Percentiles rank a stretch among this genome's conserved stretches.
Evolutionary conservation across 1,139 yeast species (phyloP).

Genomic region (Spathaspora sp.): DNA sequence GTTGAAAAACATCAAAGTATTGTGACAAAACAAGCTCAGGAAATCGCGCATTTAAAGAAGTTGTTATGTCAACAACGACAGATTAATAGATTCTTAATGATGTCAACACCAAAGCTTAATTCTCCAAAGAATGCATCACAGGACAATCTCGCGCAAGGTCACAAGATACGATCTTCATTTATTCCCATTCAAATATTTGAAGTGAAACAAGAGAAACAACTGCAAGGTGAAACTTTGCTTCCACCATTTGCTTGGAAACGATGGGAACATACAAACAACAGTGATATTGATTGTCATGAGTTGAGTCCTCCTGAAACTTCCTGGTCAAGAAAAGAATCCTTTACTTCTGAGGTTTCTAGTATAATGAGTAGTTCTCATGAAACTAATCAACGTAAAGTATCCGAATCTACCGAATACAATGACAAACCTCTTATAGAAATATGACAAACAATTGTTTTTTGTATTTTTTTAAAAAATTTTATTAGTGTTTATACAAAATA

Average conservation of each 20-base stretch:
- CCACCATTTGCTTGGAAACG: neutral
- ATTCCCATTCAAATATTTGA: constrained; percentile 20
- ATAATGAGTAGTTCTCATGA: constrained; percentile 6
- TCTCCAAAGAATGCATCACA: neutral
- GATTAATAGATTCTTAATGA: constrained; percentile 11
- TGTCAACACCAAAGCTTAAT: neutral
- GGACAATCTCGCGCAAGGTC: neutral
- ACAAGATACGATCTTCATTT: constrained; percentile 16
- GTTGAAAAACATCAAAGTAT: constrained; percentile 26
- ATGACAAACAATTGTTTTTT: neutral
- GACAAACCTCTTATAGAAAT: neutral
- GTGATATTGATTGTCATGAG: neutral
- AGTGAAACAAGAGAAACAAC: neutral
- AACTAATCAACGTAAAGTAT: neutral
- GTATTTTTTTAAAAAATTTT: constrained; percentile 1
- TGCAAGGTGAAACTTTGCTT: neutral
- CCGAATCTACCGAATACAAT: neutral
- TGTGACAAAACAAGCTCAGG: constrained; percentile 28
- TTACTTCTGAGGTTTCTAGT: constrained; percentile 1
- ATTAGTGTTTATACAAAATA: neutral
- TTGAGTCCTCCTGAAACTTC: neutral
- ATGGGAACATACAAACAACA: neutral
- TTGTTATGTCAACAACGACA: constrained; percentile 26
- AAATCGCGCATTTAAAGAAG: constrained; percentile 25
- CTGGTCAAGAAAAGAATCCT: neutral